Percentiles rank a stretch among this genome's conserved stretches.
phyloP scores from a whole-genome alignment of 2,329 filamentous ascomycete genomes.

The Malbranchea cinnamomea region DNA sequence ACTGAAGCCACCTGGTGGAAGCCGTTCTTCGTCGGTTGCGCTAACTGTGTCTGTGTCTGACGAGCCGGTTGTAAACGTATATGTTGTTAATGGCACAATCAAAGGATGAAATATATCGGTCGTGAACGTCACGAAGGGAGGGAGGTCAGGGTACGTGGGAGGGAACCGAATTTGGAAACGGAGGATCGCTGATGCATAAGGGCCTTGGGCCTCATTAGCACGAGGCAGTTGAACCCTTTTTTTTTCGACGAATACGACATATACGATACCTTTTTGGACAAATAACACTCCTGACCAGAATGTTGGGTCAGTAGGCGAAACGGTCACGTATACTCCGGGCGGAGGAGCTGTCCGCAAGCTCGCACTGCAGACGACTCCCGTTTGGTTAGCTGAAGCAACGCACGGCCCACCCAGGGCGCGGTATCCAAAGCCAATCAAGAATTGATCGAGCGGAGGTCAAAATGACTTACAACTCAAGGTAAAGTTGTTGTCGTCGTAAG shows the following conservation, averaged over 20 bases:
- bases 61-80: conserved; percentile 74
- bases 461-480: conserved; percentile 60
- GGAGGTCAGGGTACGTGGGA: conserved; percentile 58
- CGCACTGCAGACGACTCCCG: conserved; percentile 37
- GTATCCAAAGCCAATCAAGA: neutral
- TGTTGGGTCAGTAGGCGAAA: conserved; percentile 65
- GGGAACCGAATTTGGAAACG: conserved; percentile 86
- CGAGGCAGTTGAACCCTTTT: too few species aligned
- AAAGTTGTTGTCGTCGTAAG: conserved; percentile 59
- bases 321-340: conserved; percentile 70
- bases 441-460: neutral
- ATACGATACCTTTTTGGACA: conserved; percentile 58
- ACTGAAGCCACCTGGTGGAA: conserved; percentile 82
- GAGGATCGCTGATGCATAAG: conserved; percentile 74
- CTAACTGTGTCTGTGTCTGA: conserved; percentile 64
- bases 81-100: conserved; percentile 83
- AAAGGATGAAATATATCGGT: conserved; percentile 94
- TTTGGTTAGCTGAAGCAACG: conserved; percentile 2
- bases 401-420: neutral
- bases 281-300: conserved; percentile 89
- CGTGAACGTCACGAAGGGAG: conserved; percentile 73
- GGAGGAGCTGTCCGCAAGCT: conserved; percentile 71
- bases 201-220: too few species aligned
- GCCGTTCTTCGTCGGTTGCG: conserved; percentile 64
- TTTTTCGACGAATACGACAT: neutral